These are phyloP conservation scores for Vitis amurensis DNA, from an alignment of 164 flowering plant species.

Conservation along the genomic window DNA sequence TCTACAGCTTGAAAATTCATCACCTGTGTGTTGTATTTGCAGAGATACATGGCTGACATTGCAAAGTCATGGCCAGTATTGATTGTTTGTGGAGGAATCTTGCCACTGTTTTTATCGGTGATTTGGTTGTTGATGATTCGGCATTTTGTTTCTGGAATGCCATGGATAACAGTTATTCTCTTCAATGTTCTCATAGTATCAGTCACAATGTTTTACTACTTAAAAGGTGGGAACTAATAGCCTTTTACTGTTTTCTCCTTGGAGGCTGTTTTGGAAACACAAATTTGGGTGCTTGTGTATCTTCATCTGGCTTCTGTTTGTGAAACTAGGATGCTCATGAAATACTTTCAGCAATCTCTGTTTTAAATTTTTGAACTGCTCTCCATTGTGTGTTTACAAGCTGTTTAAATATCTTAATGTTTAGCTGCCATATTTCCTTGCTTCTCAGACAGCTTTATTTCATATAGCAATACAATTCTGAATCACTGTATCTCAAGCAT, in stretches of 20 bases:
- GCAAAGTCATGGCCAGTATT: conserved; percentile 95
- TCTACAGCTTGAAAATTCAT: not conserved
- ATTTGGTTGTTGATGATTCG: conserved; percentile 91
- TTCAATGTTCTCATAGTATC: conserved; percentile 80
- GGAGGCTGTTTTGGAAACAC: not conserved
- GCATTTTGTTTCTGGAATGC: conserved; percentile 94
- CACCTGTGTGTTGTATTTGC: conserved; percentile 26
- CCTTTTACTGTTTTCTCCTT: not conserved
- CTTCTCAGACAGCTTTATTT: too few relatives aligned
- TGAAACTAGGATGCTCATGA: too few relatives aligned
- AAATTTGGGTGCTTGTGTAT: not conserved
- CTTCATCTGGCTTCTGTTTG: too few relatives aligned
- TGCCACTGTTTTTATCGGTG: conserved; percentile 85
- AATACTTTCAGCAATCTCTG: too few relatives aligned
- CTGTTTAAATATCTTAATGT: too few relatives aligned
- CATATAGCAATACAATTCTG: too few relatives aligned
- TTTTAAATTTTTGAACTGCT: too few relatives aligned
- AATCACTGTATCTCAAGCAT: too few relatives aligned
- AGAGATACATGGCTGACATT: conserved; percentile 95
- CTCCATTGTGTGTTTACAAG: too few relatives aligned
- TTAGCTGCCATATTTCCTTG: too few relatives aligned
- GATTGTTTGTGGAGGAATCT: conserved; percentile 90
- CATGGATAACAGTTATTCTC: conserved; percentile 88
- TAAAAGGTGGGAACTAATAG: conserved; percentile 69
- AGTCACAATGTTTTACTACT: conserved; percentile 85